Evolutionary conservation across 495 filamentous ascomycete species (phyloP).

Genomic region (Penicillium turbatum): DNA sequence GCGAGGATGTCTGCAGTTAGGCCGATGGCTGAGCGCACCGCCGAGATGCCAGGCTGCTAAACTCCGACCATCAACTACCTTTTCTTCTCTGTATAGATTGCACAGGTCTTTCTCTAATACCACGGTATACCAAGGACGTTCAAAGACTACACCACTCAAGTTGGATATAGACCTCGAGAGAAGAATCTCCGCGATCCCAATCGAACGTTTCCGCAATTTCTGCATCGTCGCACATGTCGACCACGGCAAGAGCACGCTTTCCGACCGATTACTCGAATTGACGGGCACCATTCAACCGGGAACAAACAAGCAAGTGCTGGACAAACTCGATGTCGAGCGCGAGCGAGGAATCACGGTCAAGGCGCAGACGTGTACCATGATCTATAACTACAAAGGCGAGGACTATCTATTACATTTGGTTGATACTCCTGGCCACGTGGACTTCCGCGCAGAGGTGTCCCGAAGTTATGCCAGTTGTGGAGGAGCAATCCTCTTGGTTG

Average conservation of each 20-base stretch:
- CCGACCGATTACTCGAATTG: slow-evolving; percentile 85
- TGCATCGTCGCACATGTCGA: slow-evolving; percentile 99
- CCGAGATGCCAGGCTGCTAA: slow-evolving; percentile 37
- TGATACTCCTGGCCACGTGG: slow-evolving; percentile 95
- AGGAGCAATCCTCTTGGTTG: slow-evolving; percentile 86
- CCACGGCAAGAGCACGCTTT: slow-evolving; percentile 95
- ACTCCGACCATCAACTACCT: slow-evolving; percentile 30
- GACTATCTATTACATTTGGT: slow-evolving; percentile 95
- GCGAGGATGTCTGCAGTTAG: slow-evolving; percentile 55
- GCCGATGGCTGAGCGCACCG: slow-evolving; percentile 48
- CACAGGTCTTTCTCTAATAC: slow-evolving; percentile 41
- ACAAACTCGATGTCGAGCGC: slow-evolving; percentile 94
- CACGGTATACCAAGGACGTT: slow-evolving; percentile 31
- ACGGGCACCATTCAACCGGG: slow-evolving; percentile 89
- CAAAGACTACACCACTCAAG: slow-evolving; percentile 21
- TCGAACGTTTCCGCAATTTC: slow-evolving; percentile 89
- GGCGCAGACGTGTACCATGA: slow-evolving; percentile 96
- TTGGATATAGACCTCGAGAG: slow-evolving; percentile 60
- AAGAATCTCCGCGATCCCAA: slow-evolving; percentile 81
- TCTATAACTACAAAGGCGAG: slow-evolving; percentile 77
- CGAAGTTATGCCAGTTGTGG: slow-evolving; percentile 93
- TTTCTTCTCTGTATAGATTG: slow-evolving; percentile 15
- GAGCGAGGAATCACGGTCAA: slow-evolving; percentile 98
- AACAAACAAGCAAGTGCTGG: slow-evolving; percentile 89
- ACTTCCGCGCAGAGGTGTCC: slow-evolving; percentile 93